phyloP scores from a whole-genome alignment of 1,284 basidiomycete species.

The Cronartium quercuum region DNA sequence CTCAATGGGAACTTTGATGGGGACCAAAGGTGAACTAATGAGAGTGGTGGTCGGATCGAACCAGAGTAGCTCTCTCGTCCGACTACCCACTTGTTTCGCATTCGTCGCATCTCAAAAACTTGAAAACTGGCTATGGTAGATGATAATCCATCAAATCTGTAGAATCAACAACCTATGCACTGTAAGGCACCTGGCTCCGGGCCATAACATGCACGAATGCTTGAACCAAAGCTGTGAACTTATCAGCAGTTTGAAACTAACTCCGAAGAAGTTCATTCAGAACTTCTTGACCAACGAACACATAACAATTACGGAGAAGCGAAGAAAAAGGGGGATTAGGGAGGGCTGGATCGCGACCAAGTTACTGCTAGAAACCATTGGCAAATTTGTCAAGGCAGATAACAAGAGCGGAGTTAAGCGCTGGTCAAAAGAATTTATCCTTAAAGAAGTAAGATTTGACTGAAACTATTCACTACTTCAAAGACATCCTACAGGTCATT shows the following conservation, averaged over 20 bases:
- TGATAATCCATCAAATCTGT: not conserved
- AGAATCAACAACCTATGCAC: not conserved
- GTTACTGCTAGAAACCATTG: not conserved
- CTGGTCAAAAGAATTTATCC: not conserved
- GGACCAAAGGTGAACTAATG: not conserved
- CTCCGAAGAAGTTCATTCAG: not conserved
- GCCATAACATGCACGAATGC: not conserved
- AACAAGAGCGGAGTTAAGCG: not conserved
- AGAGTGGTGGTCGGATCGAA: not conserved
- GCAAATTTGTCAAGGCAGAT: not conserved
- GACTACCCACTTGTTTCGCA: not conserved
- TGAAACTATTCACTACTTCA: not conserved
- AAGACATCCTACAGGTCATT: not conserved
- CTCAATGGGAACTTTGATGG: not conserved
- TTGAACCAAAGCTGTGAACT: not conserved
- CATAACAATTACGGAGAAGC: not conserved
- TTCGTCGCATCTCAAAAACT: not conserved
- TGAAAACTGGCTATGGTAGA: not conserved
- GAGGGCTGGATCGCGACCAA: not conserved
- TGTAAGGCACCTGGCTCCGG: too few relatives aligned
- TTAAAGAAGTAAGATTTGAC: not conserved
- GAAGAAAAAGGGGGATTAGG: not conserved
- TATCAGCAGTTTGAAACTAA: not conserved
- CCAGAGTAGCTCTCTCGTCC: not conserved
- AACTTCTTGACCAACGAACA: not conserved